Base-by-base conservation (phyloP, 305 asterid genomes). In the Stenogyne calaminthoides region DNA sequence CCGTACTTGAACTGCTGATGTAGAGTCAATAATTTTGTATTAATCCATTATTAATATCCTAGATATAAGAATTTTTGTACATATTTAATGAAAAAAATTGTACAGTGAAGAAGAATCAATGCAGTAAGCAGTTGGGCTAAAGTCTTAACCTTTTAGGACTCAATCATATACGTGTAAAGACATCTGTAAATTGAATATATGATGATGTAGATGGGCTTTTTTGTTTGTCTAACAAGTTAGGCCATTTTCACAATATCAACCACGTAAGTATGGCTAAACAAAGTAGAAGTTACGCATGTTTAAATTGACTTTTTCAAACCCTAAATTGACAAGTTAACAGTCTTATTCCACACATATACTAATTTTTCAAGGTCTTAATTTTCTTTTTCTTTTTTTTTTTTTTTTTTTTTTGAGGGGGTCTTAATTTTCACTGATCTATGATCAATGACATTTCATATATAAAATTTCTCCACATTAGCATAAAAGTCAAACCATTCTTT, bases 241-340 rank as follows among this genome's bases (percentile, higher is more conserved):
- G 84, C 78, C 77, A 67, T 72, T 76, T 72, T 76, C 81, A 76
- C 76, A n/a, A n/a, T n/a, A 76, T 71, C 66, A 59, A 37, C 7
- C 40, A 70, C 52, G 27, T 36, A 39, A 18, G 36, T 67, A 20
- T 59, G 63, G 72, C 34, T 57, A 16, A 62, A 77, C 59, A 55
- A 36, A 54, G 55, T 34, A 34, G n/a, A 2, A 18, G 59, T 6
- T 27, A 77, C 68, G 64, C 73, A 56, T 59, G 29, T 72, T 67
- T 44, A 37, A 58, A 20, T 72, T 77, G 74, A 77, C 77, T 71
- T 72, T 71, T 72, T 25, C 8, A 18, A 57, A 32, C 59, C 40
- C 70, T 47, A 71, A 77, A 66, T 59, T 77, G 81, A 72, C 77
- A 71, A 64, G 12, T 54, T 61, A 10, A 12, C 49, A 60, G 44